Base-by-base conservation (phyloP, 352 stramenopile genomes). In the Globisporangium heterothallicum region DNA sequence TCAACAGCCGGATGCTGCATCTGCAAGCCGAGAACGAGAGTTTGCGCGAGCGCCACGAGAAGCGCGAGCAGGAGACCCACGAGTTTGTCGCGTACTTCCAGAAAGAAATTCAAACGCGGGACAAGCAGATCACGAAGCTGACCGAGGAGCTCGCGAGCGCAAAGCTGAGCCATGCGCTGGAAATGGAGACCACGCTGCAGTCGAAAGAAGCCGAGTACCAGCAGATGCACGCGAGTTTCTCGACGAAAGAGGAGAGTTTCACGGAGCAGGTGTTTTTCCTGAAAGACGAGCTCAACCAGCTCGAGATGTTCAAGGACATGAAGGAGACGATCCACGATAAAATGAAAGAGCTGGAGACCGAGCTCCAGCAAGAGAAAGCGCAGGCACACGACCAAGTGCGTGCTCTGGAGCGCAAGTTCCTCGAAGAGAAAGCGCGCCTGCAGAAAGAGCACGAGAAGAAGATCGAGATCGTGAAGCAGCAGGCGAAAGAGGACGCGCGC, bases 71-170 rank as follows among this genome's bases (percentile, higher is more conserved):
- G 59, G 88, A 98, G 64, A 97, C 88, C 10, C 86, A 97, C 61
- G 91, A 98, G 66, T 97, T 98, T 40, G 89, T 97, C 21, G 77
- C 85, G 6, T 98, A 97, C 66, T 97, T 98, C 61, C 89, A 98
- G 57, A 81, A 88, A 47, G 83, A 97, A 61, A 88, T 98, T 46
- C 85, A 97, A 49, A 80, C 74, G 16, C 74, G 81, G 25, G 81
- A 92, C 63, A 84, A 79, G 54, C 72, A 85, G 49, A 67, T 86
- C 45, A 74, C 71, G 10, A 79, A 86, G 51, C 66, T 97, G 14
- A 86, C 73, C 13, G 89, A 97, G 54, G 78, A 97, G 52, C 62
- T 96, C 4, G 71, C 76, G 26, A 61, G 72, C 3, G 60, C 65
- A 25, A 80, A 84, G 40, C 57, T 92, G 29, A 75, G 67, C 41